A percentile compares a stretch with the other conserved stretches of the same genome.
Conservation (phyloP, 2,329 filamentous ascomycete species). For the Malbranchea zuffiana region DNA sequence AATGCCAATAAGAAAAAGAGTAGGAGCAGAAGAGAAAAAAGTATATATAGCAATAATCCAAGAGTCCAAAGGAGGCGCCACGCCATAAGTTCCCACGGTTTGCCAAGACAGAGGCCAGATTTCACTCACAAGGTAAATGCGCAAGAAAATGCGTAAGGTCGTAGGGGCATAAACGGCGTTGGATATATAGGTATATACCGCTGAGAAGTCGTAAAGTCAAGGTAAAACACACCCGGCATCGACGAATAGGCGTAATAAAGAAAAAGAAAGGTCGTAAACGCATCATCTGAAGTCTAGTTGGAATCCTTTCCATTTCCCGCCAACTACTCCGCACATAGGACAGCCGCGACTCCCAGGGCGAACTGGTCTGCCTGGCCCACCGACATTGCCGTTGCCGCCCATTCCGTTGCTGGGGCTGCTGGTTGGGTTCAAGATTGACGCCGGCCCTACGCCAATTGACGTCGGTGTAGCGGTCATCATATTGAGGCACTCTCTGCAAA, state of each 20-base stretch:
- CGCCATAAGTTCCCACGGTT: no score
- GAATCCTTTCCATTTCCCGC: constrained; percentile 40
- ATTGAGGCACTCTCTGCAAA: constrained; percentile 73
- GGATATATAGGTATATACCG: no score
- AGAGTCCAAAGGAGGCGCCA: no score
- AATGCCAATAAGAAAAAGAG: no score
- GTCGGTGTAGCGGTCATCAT: constrained; percentile 36
- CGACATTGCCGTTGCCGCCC: constrained; percentile 20
- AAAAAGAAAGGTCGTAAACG: background rate
- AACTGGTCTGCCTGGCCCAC: constrained; percentile 24
- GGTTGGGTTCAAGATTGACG: constrained; percentile 28
- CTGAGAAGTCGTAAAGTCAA: background rate
- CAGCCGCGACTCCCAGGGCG: constrained; percentile 33
- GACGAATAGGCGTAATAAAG: background rate
- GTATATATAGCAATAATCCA: no score
- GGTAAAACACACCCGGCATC: constrained; percentile 1
- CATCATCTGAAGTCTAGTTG: constrained; percentile 38
- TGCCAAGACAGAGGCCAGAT: no score
- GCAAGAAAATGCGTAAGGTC: no score
- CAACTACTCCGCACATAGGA: constrained; percentile 36
- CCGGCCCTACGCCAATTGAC: constrained; percentile 20
- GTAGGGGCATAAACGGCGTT: no score
- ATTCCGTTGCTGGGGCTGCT: constrained; percentile 24
- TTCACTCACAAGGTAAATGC: no score
- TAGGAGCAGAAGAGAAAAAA: no score